Base-by-base conservation (phyloP, 2,329 filamentous ascomycete genomes). In the Phialophora expanda region DNA sequence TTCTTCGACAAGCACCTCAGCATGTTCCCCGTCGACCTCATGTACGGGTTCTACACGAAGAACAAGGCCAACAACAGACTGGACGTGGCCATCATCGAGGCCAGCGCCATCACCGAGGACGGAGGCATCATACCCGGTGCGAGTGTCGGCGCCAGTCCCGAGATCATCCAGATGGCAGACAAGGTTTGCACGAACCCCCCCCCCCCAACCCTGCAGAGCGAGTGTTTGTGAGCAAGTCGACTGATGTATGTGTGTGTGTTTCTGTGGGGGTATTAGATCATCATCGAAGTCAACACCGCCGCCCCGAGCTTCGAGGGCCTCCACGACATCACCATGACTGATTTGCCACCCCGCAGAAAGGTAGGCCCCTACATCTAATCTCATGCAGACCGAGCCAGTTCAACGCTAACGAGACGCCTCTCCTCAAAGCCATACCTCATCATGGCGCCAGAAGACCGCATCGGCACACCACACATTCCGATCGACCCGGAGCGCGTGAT, bases 1-100 rank as follows among this genome's bases (percentile, higher is more conserved):
- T 96, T 96, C 80, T 96, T 96, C 76, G 92, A 96, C 78, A 96
- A 96, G 82, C 92, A 96, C 81, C 78, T 96, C 75, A 93, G 89
- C 79, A 96, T 96, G 92, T 96, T 96, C 77, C 92, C 92, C 3
- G 85, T 89, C 46, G 92, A 96, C 76, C 82, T 96, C 70, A 90
- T 67, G 20, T 73, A 89, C 84, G 90, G 91, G 32, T 94, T 85
- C 79, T 96, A 96, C 81, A 96, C 92, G 12, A 89, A 92, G 77
- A 86, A 96, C 76, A 89, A 89, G 75, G 85, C 88, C 5, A 85
- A 85, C 69, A 91, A 90, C 75, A 88, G 86, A 60, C 82, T 96
- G 32, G 92, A 96, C 74, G 91, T 96, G 0, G 90, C 89, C 0
- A 89, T 96, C 53, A 89, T 96, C 17, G 92, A 95, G 80, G 92